These are phyloP conservation scores for Geotrichum aggregatum DNA, from an alignment of 1,139 yeast genomes.

Conservation along the genomic window DNA sequence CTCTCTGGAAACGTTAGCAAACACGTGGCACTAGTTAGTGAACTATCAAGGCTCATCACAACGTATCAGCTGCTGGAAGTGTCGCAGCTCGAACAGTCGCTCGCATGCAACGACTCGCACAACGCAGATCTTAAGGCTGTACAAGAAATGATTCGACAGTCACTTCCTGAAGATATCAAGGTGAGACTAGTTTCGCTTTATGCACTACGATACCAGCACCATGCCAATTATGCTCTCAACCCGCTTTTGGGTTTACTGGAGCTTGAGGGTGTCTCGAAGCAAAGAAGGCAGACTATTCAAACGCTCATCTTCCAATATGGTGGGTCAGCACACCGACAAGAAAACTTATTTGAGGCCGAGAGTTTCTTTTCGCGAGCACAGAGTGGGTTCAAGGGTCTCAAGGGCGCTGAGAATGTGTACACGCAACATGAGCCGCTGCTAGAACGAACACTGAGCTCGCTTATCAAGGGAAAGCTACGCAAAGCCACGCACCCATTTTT, in stretches of 20 bases:
- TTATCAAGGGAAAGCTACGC: constrained; percentile 51
- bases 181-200: constrained; percentile 66
- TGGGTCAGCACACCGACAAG: constrained; percentile 46
- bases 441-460: constrained; percentile 48
- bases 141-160: constrained; percentile 37
- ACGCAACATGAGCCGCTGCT: constrained; percentile 77
- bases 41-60: constrained; percentile 65
- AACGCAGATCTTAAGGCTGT: constrained; percentile 48
- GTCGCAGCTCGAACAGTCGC: constrained; percentile 83
- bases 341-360: constrained; percentile 44
- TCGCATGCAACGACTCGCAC: constrained; percentile 65
- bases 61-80: constrained; percentile 68
- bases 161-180: constrained; percentile 43
- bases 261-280: constrained; percentile 38
- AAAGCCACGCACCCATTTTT: constrained; percentile 49
- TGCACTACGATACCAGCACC: constrained; percentile 59
- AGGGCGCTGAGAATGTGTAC: constrained; percentile 53
- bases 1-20: constrained; percentile 86
- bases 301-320: constrained; percentile 36
- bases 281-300: constrained; percentile 22
- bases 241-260: constrained; percentile 41
- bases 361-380: constrained; percentile 44
- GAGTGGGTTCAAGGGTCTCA: constrained; percentile 44
- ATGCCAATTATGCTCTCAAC: constrained; percentile 42
- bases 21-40: constrained; percentile 86